phyloP scores from a whole-genome alignment of 2,329 filamentous ascomycete species.

The Sporothrix globosa region DNA sequence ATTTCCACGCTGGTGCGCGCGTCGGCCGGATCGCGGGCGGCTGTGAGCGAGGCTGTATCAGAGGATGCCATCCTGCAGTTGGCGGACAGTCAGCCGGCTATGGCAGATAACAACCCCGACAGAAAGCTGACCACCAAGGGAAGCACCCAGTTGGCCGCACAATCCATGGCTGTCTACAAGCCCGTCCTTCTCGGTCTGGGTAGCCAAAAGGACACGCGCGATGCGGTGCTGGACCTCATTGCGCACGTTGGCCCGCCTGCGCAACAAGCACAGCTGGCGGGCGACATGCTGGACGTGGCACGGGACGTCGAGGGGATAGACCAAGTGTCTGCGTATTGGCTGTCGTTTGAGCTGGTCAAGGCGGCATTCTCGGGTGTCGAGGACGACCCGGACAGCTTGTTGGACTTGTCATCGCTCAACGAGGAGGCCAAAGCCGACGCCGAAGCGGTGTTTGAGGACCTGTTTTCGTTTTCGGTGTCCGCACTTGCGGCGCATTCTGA shows the following conservation, averaged over 20 bases:
- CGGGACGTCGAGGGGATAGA: constrained; percentile 60
- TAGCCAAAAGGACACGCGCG: constrained; percentile 66
- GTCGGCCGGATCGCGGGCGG: constrained; percentile 42
- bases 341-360: constrained; percentile 72
- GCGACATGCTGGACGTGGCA: constrained; percentile 66
- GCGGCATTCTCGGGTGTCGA: constrained; percentile 53
- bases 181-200: constrained; percentile 66
- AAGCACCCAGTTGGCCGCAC: neutral
- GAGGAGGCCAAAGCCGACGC: constrained; percentile 42
- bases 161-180: constrained; percentile 50
- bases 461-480: constrained; percentile 70
- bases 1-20: constrained; percentile 54
- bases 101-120: too few relatives aligned
- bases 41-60: constrained; percentile 40
- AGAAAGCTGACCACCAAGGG: neutral
- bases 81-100: neutral
- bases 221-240: constrained; percentile 62
- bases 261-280: constrained; percentile 63
- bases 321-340: constrained; percentile 76
- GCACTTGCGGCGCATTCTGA: constrained; percentile 61
- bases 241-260: constrained; percentile 59
- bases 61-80: constrained; percentile 35
- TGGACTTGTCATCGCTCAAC: constrained; percentile 55
- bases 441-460: constrained; percentile 61
- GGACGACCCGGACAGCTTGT: constrained; percentile 65